Evolutionary conservation across 306 rosid species (phyloP).

Genomic region (Elaeagnus macrophylla): DNA sequence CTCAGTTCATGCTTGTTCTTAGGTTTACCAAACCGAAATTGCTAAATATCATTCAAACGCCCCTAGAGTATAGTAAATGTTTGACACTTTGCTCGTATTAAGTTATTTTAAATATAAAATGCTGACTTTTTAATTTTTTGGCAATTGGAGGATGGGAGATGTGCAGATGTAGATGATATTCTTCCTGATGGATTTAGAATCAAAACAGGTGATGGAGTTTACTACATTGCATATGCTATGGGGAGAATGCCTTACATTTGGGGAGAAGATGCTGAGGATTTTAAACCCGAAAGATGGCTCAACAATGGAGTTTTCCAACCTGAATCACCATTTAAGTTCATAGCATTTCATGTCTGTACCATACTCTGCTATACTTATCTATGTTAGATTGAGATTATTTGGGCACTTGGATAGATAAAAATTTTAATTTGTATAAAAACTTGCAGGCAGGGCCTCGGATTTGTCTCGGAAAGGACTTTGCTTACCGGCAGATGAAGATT

Average conservation of each 20-base stretch:
- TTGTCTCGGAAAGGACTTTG: conserved; percentile 70
- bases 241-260: conserved; percentile 68
- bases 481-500: conserved; percentile 76
- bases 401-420: background rate
- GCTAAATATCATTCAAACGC: no score
- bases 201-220: conserved; percentile 53
- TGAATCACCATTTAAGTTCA: conserved; percentile 66
- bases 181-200: conserved; percentile 69
- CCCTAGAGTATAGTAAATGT: no score
- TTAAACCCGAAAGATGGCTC: conserved; percentile 72
- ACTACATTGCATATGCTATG: conserved; percentile 58
- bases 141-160: conserved; percentile 44
- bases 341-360: conserved; percentile 64
- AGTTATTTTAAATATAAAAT: background rate
- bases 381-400: background rate
- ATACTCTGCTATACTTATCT: background rate
- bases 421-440: background rate
- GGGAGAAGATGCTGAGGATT: conserved; percentile 63
- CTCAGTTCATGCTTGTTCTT: no score
- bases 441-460: conserved; percentile 57
- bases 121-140: background rate
- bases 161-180: conserved; percentile 35
- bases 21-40: no score
- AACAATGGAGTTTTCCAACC: conserved; percentile 43
- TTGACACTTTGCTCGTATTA: no score